phyloP scores from a whole-genome alignment of 345 rosid genomes.

The Syzygium aromaticum region DNA sequence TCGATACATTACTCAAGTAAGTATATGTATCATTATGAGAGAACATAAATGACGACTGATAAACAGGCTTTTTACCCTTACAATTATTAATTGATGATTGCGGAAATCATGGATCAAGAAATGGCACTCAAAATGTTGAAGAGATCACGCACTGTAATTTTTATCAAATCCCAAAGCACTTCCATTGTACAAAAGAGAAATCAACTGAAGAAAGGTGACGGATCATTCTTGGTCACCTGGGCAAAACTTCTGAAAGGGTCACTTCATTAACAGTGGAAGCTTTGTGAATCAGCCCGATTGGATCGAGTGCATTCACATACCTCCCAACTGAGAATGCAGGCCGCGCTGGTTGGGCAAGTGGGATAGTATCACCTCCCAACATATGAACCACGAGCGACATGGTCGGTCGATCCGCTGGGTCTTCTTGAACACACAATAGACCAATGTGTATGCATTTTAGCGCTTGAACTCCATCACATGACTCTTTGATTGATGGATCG shows the following conservation, averaged over 20 bases:
- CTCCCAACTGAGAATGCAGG: constrained; percentile 18
- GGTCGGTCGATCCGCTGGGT: not conserved
- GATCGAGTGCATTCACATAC: fast-evolving
- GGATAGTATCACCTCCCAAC: not conserved
- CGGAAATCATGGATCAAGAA: not conserved
- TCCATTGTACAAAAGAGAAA: not conserved
- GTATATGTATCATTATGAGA: no score
- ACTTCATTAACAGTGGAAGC: not conserved
- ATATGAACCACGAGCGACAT: not conserved
- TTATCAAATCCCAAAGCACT: not conserved
- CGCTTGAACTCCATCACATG: not conserved
- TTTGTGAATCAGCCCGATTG: not conserved
- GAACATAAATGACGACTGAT: not conserved
- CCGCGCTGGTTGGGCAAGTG: constrained; percentile 12
- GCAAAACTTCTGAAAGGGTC: not conserved
- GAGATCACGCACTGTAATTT: not conserved
- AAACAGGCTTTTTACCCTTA: no score
- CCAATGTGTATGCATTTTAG: constrained; percentile 2
- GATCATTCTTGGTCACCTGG: not conserved
- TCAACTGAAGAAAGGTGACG: not conserved
- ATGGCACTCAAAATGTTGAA: not conserved
- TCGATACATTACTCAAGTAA: not conserved
- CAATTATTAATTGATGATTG: no score
- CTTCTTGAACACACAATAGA: constrained; percentile 7
- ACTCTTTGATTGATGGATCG: not conserved